Percentiles rank a stretch among this genome's conserved stretches.
These are phyloP conservation scores for Breynia disticha DNA, from an alignment of 441 rosid genomes.

Conservation along the genomic window DNA sequence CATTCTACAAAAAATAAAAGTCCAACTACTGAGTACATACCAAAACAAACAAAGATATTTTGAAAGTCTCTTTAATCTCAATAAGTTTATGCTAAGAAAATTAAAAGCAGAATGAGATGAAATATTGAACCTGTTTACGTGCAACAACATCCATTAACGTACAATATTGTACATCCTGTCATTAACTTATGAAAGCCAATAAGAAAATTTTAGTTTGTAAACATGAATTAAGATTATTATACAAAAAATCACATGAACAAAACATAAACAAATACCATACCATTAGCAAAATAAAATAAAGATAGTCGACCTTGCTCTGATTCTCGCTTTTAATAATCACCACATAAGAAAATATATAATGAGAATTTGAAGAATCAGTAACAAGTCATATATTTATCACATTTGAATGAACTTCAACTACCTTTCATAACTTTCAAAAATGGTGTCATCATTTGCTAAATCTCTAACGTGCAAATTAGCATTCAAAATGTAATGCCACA, in stretches of 20 bases:
- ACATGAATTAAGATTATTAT: not conserved
- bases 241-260: conserved; percentile 7
- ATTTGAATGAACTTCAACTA: not conserved
- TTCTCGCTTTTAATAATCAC: conserved; percentile 5
- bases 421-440: conserved; percentile 4
- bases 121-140: too few species aligned
- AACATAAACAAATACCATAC: too few species aligned
- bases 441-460: conserved; percentile 9
- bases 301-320: conserved; percentile 1
- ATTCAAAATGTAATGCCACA: conserved; percentile 8
- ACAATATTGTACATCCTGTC: too few species aligned
- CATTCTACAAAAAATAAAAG: not conserved
- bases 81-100: too few species aligned
- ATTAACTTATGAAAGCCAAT: too few species aligned
- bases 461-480: conserved; percentile 7
- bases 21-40: too few species aligned
- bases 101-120: too few species aligned
- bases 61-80: not conserved
- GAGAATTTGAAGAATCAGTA: not conserved
- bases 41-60: not conserved
- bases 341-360: not conserved
- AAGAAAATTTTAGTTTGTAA: too few species aligned
- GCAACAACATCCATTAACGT: too few species aligned
- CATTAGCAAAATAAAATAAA: not conserved
- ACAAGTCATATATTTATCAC: not conserved